phyloP scores from a whole-genome alignment of 768 basidiomycete species.

The Boletellus ananiceps region DNA sequence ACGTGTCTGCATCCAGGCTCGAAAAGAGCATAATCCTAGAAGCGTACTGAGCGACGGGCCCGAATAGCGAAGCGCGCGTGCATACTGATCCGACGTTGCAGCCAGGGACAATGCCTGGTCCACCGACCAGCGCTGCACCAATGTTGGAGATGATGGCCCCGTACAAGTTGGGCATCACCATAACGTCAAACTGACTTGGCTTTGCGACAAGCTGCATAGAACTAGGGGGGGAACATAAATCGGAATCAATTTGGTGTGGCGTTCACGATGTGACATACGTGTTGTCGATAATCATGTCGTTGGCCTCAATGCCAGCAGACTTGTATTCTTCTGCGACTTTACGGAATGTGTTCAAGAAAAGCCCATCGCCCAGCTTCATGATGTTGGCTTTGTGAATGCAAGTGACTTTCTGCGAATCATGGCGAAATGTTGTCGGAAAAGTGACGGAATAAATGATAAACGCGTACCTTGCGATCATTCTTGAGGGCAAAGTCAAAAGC shows the following conservation, averaged over 20 bases:
- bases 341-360: slow-evolving; percentile 98
- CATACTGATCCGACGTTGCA: slow-evolving; percentile 92
- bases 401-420: slow-evolving; percentile 79
- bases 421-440: background rate
- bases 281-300: slow-evolving; percentile 99
- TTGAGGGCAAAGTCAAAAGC: slow-evolving; percentile 99
- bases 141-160: slow-evolving; percentile 98
- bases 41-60: background rate
- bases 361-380: slow-evolving; percentile 99
- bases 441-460: background rate
- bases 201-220: slow-evolving; percentile 99
- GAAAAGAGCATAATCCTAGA: slow-evolving; percentile 92
- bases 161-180: slow-evolving; percentile 98
- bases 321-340: slow-evolving; percentile 95
- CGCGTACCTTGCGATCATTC: slow-evolving; percentile 88
- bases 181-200: slow-evolving; percentile 96
- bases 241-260: background rate
- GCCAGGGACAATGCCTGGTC: slow-evolving; percentile 96
- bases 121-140: slow-evolving; percentile 96
- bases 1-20: slow-evolving; percentile 98
- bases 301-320: slow-evolving; percentile 83
- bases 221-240: slow-evolving; percentile 34
- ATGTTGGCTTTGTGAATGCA: slow-evolving; percentile 99
- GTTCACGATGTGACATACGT: slow-evolving; percentile 50
- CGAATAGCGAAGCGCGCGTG: slow-evolving; percentile 11